Conservation (phyloP, 306 rosid genomes). For the Fragaria ananassa region DNA sequence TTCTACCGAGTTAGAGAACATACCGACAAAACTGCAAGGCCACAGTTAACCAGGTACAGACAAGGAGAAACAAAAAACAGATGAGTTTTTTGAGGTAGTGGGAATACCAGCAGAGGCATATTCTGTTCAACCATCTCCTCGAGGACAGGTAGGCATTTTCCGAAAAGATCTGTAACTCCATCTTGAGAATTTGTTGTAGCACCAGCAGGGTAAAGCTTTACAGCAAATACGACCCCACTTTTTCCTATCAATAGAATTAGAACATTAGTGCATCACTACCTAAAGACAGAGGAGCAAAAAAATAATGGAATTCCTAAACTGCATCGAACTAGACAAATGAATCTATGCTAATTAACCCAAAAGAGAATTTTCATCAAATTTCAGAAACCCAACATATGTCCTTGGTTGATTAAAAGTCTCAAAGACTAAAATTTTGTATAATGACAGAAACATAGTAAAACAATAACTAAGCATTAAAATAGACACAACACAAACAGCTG, state of each 20-base stretch:
- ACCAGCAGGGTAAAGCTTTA: constrained; percentile 93
- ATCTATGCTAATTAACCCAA: neutral
- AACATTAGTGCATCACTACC: constrained; percentile 10
- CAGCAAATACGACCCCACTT: constrained; percentile 74
- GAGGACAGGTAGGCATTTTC: constrained; percentile 80
- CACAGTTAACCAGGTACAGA: neutral
- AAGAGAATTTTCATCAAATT: neutral
- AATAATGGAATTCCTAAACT: neutral
- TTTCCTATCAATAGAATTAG: constrained; percentile 41
- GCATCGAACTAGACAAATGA: neutral
- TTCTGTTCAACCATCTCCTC: constrained; percentile 75
- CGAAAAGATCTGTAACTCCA: constrained; percentile 83
- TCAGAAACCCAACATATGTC: neutral
- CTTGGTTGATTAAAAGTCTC: neutral
- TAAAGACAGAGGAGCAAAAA: neutral
- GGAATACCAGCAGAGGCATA: constrained; percentile 71
- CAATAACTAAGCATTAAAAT: neutral
- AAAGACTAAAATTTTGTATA: neutral
- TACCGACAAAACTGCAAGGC: constrained; percentile 7
- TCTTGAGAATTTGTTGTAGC: constrained; percentile 94
- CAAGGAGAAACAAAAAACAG: neutral
- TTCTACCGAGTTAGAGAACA: neutral
- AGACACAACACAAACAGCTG: neutral
- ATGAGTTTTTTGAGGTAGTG: neutral
- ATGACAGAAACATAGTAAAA: neutral